Evolutionary conservation across 192 early-diverging fungal genomes (phyloP), one percentile per base, ranked within the genome.

Genomic region (Coemansia sp.): DNA sequence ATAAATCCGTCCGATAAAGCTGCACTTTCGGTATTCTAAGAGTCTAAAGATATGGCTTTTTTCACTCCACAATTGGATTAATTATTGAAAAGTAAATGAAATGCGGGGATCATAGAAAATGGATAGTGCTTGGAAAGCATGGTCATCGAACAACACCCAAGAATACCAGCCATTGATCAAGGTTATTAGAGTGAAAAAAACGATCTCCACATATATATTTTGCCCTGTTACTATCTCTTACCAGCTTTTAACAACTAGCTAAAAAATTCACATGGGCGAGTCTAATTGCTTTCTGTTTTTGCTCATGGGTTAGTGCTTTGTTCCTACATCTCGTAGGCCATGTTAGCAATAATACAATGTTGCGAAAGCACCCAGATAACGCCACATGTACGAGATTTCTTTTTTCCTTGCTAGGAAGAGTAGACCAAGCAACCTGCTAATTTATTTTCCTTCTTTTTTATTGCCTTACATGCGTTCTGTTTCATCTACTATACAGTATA

Each of bases 41-140:
- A 4, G 10, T 7, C 34, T 35, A 10, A 35, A 35, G 5, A 10
- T 7, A 35, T 35, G 4, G 3, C 3, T 34, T 34, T 34, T 34
- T 8, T 34, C 8, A 34, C 13, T 45, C 42, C 42, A 45, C 16
- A n/a, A 45, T 45, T 45, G 42, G 18, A 45, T 45, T 45, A 45
- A 45, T 45, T 45, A 45, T 45, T 45, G 42, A 45, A 45, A 45
- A 16, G 5, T 45, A 45, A 45, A 45, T 45, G 42, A 45, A 45
- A 45, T 45, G 42, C 2, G 42, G 42, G 16, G 42, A 45, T 0
- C n/a, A 4, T 18, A 43, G 25, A 26, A 15, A 15, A 8, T 15
- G 7, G 23, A 51, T 25, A 26, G 1, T 26, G 7, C 48, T 26
- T 51, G 48, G 43, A 51, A 28, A 21, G 25, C 48, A 23, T 51